Base-by-base conservation (phyloP, 148 eudicot species). In the Polygonum aviculare region DNA sequence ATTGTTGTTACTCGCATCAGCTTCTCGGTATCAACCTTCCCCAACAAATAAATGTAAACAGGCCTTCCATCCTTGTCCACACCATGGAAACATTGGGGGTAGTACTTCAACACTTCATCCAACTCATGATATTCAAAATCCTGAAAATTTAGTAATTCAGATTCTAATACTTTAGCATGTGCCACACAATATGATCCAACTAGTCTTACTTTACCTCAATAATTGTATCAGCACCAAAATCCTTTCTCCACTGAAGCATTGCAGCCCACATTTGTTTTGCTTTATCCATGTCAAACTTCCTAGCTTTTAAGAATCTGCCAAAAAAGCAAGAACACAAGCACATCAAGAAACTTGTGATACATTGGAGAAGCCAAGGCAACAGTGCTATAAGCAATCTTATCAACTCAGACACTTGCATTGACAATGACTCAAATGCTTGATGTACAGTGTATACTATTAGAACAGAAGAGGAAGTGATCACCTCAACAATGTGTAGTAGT, bases 41-140 rank as follows among this genome's bases (percentile, higher is more conserved):
- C 98, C 69, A 94, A 77, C 79, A 82, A 86, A 82, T 94, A 92
- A 45, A 94, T 88, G 79, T 91, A 94, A 79, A 94, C 21, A 3
- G 98, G 98, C 78, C 97, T 86, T 78, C 98, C 98, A 26, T 90
- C 94, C 79, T 90, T 94, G 76, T 94, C 98, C 16, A 91, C 87
- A 12, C 98, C 97, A 80, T 93, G 98, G 80, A 91, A 87, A 39
- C 97, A 94, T 75, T 93, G 97, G 31, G 94, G 90, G 72, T 89
- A 94, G 77, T 85, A 82, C 80, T 84, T 78, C 71, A 85, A 71
- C 72, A 94, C 97, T 79, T 94, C 97, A 48, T 85, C 84, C 80
- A 91, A 75, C 83, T 94, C 98, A 15, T 79, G 60, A 78, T 86
- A 94, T 39, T 87, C 90, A 82, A 94, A 94, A 73, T 91, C 93